These are phyloP conservation scores for Fusarium humuli DNA, from an alignment of 2,329 filamentous ascomycete species.

Conservation along the genomic window DNA sequence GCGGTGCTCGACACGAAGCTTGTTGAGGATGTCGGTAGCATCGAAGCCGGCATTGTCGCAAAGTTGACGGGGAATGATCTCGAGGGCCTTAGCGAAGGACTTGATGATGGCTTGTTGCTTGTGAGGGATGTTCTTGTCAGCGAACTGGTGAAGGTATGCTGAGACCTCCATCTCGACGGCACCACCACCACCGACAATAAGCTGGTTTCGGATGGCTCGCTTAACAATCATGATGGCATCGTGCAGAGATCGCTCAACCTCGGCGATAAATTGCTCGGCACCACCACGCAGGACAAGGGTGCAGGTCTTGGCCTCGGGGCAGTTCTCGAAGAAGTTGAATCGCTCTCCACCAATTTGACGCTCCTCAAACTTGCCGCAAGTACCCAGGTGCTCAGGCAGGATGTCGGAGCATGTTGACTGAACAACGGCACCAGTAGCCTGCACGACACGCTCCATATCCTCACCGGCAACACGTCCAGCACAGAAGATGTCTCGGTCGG, in stretches of 20 bases:
- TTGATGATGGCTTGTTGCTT: constrained; percentile 99
- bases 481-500: constrained; percentile 98
- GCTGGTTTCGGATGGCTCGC: constrained; percentile 93
- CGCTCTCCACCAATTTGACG: constrained; percentile 96
- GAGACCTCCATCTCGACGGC: constrained; percentile 97
- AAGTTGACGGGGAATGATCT: constrained; percentile 94
- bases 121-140: constrained; percentile 90
- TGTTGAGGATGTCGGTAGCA: constrained; percentile 97
- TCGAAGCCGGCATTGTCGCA: constrained; percentile 99
- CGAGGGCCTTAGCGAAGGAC: constrained; percentile 95
- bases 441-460: constrained; percentile 95
- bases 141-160: constrained; percentile 90
- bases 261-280: constrained; percentile 98
- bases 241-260: constrained; percentile 96
- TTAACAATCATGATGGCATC: constrained; percentile 99
- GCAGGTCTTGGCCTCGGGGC: constrained; percentile 95
- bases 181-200: constrained; percentile 94
- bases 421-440: constrained; percentile 90
- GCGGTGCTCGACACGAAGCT: constrained; percentile 93
- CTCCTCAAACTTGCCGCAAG: constrained; percentile 92
- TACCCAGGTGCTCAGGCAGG: constrained; percentile 86
- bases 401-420: constrained; percentile 99
- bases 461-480: constrained; percentile 91
- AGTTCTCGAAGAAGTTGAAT: constrained; percentile 98
- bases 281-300: constrained; percentile 94